Base-by-base conservation (phyloP, 805 yeast genomes). In the Maudiozyma barnettii region DNA sequence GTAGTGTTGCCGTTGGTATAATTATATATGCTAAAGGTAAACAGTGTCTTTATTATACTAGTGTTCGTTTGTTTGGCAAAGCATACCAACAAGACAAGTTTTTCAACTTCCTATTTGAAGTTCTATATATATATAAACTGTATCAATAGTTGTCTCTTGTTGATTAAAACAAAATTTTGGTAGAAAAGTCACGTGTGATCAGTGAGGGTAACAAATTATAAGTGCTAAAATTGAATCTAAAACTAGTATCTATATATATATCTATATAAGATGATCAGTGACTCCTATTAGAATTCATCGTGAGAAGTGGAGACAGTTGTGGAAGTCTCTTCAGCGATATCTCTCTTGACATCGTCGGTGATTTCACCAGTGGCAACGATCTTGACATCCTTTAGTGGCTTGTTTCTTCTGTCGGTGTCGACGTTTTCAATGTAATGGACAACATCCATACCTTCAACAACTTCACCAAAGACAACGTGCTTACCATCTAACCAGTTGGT, bases 381-480 rank as follows among this genome's bases (percentile, higher is more conserved):
- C 53, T 69, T 73, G 51, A 91, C 72, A 23, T 77, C 78, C 57
- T 75, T 76, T 47, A 66, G 67, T 47, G 99, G 99, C 54, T 71
- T 75, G 68, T 88, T 93, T 54, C 84, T 79, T 57, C 74, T 69
- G 50, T 71, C 69, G 21, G 95, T 88, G 69, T 80, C 78, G 51
- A 84, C 79, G 43, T 66, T 66, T 69, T 89, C 96, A 61, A 93
- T 79, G 66, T 77, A 74, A 54, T 74, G 68, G 47, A 91, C 86
- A 44, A 88, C 78, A 54, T 91, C 96, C 72, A 80, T 74, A 43
- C 98, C 98, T 48, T 83, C 89, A 16, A 88, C 49, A 47, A 93
- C 96, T 70, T 88, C 87, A 55, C 99, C 99, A 61, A 93, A 93
- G 39, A 93, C 99, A 63, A 93, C 99, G 68, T 93, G 99, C 58